Conservation (phyloP, 2,329 filamentous ascomycete species). For the Pseudovirgaria hyperparasitica region DNA sequence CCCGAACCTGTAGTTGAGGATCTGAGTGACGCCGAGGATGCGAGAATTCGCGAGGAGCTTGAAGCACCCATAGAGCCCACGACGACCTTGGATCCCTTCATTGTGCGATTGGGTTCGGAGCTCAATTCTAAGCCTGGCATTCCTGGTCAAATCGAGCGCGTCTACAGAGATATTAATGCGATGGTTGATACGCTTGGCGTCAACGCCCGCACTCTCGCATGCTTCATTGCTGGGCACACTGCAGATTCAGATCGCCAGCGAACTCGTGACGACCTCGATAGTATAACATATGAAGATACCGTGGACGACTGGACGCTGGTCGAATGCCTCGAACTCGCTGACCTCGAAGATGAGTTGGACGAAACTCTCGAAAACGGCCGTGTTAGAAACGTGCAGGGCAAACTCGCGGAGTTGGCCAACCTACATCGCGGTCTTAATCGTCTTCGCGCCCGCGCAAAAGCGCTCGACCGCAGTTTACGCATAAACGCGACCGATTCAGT, state of each 20-base stretch:
- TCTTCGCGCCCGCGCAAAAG: conserved; percentile 36
- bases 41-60: conserved; percentile 51
- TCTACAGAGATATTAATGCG: conserved; percentile 71
- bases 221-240: conserved; percentile 52
- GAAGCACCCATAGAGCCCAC: conserved; percentile 48
- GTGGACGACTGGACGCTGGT: conserved; percentile 44
- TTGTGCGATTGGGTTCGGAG: conserved; percentile 36
- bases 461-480: conserved; percentile 1
- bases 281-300: conserved; percentile 21
- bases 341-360: conserved; percentile 50
- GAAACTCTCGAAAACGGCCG: conserved; percentile 52
- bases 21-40: conserved; percentile 47
- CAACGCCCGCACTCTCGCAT: conserved; percentile 56
- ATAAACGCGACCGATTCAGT: conserved; percentile 3
- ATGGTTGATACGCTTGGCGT: conserved; percentile 92
- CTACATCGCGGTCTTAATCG: conserved; percentile 57
- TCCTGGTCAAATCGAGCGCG: conserved; percentile 35
- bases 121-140: conserved; percentile 29
- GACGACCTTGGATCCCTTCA: conserved; percentile 52
- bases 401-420: conserved; percentile 54
- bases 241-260: conserved; percentile 35
- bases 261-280: conserved; percentile 50
- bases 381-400: conserved; percentile 54
- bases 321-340: conserved; percentile 57
- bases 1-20: conserved; percentile 24